A percentile compares a stretch with the other conserved stretches of the same genome.
Conservation (phyloP, 257 asterid genomes). For the Petunia secreta region DNA sequence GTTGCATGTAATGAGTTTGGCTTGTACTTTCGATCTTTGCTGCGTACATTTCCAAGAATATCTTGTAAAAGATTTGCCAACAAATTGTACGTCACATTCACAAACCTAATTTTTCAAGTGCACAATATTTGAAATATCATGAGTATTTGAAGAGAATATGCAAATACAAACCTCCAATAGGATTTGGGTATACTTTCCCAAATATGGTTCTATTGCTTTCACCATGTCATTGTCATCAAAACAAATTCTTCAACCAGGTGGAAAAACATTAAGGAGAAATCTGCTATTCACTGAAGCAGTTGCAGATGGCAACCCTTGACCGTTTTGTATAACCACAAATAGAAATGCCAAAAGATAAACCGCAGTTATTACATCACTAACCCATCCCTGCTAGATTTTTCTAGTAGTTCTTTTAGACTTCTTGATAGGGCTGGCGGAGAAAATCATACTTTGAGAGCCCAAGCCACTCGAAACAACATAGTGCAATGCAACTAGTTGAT, state of each 20-base stretch:
- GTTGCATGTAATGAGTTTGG: not conserved
- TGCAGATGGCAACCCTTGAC: conserved; percentile 78
- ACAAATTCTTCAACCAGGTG: conserved; percentile 93
- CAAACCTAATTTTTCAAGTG: conserved; percentile 7
- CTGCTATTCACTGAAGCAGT: conserved; percentile 98
- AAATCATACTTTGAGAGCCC: conserved; percentile 64
- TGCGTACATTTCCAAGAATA: conserved; percentile 17
- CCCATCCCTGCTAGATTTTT: conserved; percentile 70
- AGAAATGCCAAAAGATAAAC: conserved; percentile 94
- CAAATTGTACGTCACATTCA: not conserved
- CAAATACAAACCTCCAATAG: conserved; percentile 72
- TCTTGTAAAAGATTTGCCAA: not conserved
- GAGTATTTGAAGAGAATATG: conserved; percentile 1
- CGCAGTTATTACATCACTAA: conserved; percentile 71
- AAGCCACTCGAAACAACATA: conserved; percentile 71
- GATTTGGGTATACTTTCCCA: conserved; percentile 85
- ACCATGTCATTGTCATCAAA: conserved; percentile 92
- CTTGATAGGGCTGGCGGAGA: conserved; percentile 49
- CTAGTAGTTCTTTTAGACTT: conserved; percentile 62
- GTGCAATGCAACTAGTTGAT: conserved; percentile 80
- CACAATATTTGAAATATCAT: conserved; percentile 7
- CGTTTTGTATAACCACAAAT: conserved; percentile 84
- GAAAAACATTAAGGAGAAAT: conserved; percentile 85
- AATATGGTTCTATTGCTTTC: conserved; percentile 77
- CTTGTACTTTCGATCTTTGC: conserved; percentile 7